Evolutionary conservation across 768 basidiomycete genomes (phyloP).

Genomic region (Hortiboletus campestris): DNA sequence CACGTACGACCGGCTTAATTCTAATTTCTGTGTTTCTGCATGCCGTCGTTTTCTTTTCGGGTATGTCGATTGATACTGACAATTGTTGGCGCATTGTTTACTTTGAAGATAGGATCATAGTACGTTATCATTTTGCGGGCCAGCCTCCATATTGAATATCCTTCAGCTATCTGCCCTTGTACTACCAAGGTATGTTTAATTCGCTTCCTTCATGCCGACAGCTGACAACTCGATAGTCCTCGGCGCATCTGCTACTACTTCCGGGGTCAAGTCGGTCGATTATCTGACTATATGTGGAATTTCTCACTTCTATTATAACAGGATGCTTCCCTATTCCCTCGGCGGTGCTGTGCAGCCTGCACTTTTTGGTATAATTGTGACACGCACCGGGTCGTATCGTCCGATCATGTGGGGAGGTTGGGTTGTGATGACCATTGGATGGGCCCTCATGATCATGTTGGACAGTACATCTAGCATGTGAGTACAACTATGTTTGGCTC

Average conservation of each 20-base stretch:
- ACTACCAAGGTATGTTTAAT: constrained; percentile 34
- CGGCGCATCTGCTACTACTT: constrained; percentile 35
- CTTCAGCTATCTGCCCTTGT: constrained; percentile 38
- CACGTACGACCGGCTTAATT: constrained; percentile 37
- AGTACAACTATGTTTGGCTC: constrained; percentile 1
- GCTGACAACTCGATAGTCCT: constrained; percentile 23
- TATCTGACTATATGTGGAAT: too few relatives aligned
- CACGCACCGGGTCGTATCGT: constrained; percentile 30
- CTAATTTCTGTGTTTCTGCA: constrained; percentile 37
- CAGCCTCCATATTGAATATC: constrained; percentile 3
- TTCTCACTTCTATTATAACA: constrained; percentile 9
- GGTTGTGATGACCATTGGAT: constrained; percentile 34
- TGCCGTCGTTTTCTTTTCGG: constrained; percentile 31
- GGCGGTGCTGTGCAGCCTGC: constrained; percentile 16
- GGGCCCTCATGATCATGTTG: constrained; percentile 37
- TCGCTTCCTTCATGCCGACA: background rate
- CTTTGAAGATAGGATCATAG: constrained; percentile 24
- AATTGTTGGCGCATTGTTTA: background rate
- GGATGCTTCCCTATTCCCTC: constrained; percentile 38
- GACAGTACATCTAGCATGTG: constrained; percentile 32
- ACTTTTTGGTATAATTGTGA: constrained; percentile 26
- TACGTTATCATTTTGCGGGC: constrained; percentile 3
- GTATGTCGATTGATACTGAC: constrained; percentile 15
- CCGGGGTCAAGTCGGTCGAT: constrained; percentile 30
- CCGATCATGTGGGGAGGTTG: constrained; percentile 32